These are phyloP conservation scores for Tothia fuscella DNA, from an alignment of 2,329 filamentous ascomycete genomes.

Conservation along the genomic window DNA sequence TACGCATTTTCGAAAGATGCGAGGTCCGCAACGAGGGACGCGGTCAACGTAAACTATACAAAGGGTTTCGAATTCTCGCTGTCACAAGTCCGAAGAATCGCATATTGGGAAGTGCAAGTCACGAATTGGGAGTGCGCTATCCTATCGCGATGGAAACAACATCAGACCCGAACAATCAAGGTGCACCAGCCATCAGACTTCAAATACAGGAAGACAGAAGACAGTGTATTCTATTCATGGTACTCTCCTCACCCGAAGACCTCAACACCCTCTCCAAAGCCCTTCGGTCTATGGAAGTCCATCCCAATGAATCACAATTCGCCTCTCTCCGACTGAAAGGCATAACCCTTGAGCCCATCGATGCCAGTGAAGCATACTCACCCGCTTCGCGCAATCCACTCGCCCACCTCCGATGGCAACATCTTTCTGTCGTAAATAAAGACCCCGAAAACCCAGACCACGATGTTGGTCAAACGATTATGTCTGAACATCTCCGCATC, in stretches of 20 bases:
- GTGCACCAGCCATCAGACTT: conserved; percentile 57
- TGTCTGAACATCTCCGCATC: conserved; percentile 65
- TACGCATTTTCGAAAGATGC: conserved; percentile 63
- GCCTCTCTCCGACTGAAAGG: conserved; percentile 30
- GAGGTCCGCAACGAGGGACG: conserved; percentile 58
- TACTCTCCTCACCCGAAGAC: conserved; percentile 63
- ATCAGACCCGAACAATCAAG: conserved; percentile 21
- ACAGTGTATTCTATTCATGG: conserved; percentile 62
- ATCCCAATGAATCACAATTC: conserved; percentile 4
- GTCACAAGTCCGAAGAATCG: conserved; percentile 68
- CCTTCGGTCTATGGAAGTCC: conserved; percentile 22
- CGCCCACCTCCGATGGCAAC: conserved; percentile 47
- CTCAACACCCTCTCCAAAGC: conserved; percentile 62
- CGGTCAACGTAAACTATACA: conserved; percentile 60
- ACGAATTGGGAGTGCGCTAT: conserved; percentile 50
- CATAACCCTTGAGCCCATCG: conserved; percentile 50
- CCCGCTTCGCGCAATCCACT: conserved; percentile 27
- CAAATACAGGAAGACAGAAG: conserved; percentile 54
- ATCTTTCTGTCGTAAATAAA: conserved; percentile 59
- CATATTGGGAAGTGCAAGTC: conserved; percentile 63
- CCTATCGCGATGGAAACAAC: conserved; percentile 58
- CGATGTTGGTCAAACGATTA: conserved; percentile 53
- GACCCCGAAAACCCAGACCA: conserved; percentile 44
- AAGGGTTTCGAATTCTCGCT: conserved; percentile 67
- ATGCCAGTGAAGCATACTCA: conserved; percentile 33